Percentiles rank a stretch among this genome's conserved stretches.
phyloP scores from a whole-genome alignment of 164 flowering plant genomes.

The Annona cherimola region DNA sequence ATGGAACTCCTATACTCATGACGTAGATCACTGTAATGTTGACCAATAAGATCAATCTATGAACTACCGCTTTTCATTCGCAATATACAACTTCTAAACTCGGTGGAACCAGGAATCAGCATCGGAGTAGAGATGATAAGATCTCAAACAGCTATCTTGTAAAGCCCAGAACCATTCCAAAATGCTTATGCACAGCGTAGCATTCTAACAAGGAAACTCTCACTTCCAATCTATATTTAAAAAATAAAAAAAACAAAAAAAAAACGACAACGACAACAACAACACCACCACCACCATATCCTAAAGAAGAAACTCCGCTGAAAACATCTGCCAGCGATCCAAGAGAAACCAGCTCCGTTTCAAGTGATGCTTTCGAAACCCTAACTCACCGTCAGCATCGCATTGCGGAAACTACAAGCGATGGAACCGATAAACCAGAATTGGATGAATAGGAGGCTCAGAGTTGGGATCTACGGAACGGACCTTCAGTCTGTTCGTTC shows the following conservation, averaged over 20 bases:
- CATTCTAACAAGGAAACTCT: background rate
- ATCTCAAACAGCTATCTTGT: background rate
- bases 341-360: background rate
- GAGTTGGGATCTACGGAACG: slow-evolving; percentile 25
- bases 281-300: background rate
- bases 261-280: background rate
- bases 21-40: too few species aligned
- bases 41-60: too few species aligned
- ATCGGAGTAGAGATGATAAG: background rate
- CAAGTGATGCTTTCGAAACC: background rate
- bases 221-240: background rate
- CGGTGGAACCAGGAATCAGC: background rate
- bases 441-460: background rate
- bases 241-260: background rate
- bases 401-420: background rate
- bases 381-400: slow-evolving; percentile 4
- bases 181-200: background rate
- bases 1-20: too few species aligned
- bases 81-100: background rate
- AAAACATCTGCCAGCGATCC: background rate
- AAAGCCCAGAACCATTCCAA: background rate
- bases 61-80: background rate
- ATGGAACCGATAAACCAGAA: background rate
- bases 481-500: slow-evolving; percentile 62
- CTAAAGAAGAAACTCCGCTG: background rate